These are phyloP conservation scores for Pyrenula aspistea DNA, from an alignment of 495 filamentous ascomycete species.

Conservation along the genomic window DNA sequence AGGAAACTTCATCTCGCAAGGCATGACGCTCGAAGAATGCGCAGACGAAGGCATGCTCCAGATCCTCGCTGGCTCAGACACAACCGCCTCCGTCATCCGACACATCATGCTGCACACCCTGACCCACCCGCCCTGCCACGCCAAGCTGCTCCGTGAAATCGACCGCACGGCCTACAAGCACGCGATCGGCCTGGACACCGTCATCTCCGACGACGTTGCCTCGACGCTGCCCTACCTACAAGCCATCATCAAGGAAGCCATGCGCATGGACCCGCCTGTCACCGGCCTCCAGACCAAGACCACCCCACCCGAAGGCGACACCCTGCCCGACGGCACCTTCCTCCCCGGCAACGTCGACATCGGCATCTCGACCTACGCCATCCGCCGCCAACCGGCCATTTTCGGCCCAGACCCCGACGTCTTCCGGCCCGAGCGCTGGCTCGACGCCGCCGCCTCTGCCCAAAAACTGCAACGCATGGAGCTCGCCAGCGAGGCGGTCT, in stretches of 20 bases:
- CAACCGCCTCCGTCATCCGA: background rate
- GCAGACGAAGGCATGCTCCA: background rate
- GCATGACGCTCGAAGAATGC: background rate
- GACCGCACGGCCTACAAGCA: conserved; percentile 13
- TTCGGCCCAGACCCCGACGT: conserved; percentile 75
- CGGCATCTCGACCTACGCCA: conserved; percentile 16
- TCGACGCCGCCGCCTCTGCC: conserved; percentile 24
- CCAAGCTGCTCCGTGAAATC: conserved; percentile 40
- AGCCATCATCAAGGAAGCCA: conserved; percentile 24
- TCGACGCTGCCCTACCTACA: conserved; percentile 24
- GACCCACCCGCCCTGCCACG: conserved; percentile 21
- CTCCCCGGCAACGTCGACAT: conserved; percentile 11
- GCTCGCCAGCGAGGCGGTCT: background rate
- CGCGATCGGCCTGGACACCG: conserved; percentile 6
- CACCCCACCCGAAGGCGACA: conserved; percentile 5
- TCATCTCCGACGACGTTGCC: conserved; percentile 17
- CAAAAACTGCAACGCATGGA: conserved; percentile 11
- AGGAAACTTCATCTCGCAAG: background rate
- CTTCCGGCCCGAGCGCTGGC: conserved; percentile 75
- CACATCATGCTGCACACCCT: background rate
- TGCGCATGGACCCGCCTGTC: conserved; percentile 11
- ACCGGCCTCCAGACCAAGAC: conserved; percentile 9
- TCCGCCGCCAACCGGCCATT: conserved; percentile 53
- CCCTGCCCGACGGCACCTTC: conserved; percentile 7
- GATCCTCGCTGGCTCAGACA: background rate